Evolutionary conservation across 2,329 filamentous ascomycete genomes (phyloP).

Genomic region (Raffaelea ambrosiae): DNA sequence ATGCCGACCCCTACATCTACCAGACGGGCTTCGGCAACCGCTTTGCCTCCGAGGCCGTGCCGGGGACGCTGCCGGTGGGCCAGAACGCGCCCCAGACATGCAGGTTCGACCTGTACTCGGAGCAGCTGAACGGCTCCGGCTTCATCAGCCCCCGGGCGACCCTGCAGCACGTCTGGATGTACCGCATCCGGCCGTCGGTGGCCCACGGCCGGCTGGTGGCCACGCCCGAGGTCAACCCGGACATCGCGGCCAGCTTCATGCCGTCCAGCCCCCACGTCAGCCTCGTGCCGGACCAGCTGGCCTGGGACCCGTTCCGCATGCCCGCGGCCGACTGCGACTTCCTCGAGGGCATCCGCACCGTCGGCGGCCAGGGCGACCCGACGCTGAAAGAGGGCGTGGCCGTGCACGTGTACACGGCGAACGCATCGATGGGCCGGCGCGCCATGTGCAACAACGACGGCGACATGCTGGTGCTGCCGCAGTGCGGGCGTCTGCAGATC

Average conservation of each 20-base stretch:
- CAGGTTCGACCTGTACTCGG: constrained; percentile 32
- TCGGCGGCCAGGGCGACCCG: constrained; percentile 41
- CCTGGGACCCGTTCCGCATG: constrained; percentile 35
- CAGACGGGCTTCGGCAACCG: constrained; percentile 48
- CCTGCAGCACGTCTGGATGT: constrained; percentile 26
- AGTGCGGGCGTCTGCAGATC: constrained; percentile 57
- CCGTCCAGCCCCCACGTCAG: constrained; percentile 36
- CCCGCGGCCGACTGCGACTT: constrained; percentile 28
- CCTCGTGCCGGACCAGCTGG: constrained; percentile 23
- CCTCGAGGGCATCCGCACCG: constrained; percentile 35
- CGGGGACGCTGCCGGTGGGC: constrained; percentile 32
- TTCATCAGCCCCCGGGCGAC: constrained; percentile 21
- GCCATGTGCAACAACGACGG: constrained; percentile 53
- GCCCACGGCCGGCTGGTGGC: constrained; percentile 17
- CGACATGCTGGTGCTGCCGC: constrained; percentile 57
- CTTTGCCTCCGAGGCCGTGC: constrained; percentile 37
- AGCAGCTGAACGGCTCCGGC: constrained; percentile 37
- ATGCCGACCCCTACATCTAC: constrained; percentile 38
- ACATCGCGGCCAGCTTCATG: constrained; percentile 34
- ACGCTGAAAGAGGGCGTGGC: constrained; percentile 39
- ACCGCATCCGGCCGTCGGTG: constrained; percentile 23
- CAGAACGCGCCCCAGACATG: constrained; percentile 36
- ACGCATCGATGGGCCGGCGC: constrained; percentile 34
- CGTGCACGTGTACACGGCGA: constrained; percentile 38
- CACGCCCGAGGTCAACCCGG: constrained; percentile 2